A percentile compares a stretch with the other conserved stretches of the same genome.
Evolutionary conservation across 257 asterid species (phyloP).

Genomic region (Rhazya stricta): DNA sequence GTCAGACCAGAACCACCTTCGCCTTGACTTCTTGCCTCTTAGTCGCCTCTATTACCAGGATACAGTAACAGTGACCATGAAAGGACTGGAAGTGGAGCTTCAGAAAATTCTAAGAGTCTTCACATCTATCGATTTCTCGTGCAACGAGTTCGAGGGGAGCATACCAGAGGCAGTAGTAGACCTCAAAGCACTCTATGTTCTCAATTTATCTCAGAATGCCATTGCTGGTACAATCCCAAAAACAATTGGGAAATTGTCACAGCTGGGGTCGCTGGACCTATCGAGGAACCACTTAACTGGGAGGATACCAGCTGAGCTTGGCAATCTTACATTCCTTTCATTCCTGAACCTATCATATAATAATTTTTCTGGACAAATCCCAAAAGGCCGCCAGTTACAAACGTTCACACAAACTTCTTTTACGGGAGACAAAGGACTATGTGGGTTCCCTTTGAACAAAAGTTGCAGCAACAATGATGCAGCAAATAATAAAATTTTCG

Average conservation of each 20-base stretch:
- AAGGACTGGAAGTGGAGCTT: constrained; percentile 54
- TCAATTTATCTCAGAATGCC: constrained; percentile 49
- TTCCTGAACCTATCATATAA: constrained; percentile 46
- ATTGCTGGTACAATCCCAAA: constrained; percentile 44
- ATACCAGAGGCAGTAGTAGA: constrained; percentile 43
- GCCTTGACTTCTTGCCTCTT: constrained; percentile 15
- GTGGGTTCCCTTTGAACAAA: constrained; percentile 39
- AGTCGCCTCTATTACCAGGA: constrained; percentile 44
- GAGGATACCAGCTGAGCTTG: constrained; percentile 27
- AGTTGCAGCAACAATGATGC: constrained; percentile 11
- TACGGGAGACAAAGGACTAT: constrained; percentile 35
- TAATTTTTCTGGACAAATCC: constrained; percentile 39
- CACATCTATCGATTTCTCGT: constrained; percentile 41
- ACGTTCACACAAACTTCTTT: constrained; percentile 35
- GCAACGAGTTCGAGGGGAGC: constrained; percentile 39
- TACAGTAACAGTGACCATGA: constrained; percentile 40
- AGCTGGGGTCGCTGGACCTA: constrained; percentile 30
- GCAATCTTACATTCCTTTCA: constrained; percentile 40
- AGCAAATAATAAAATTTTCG: neutral
- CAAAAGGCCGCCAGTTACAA: constrained; percentile 26
- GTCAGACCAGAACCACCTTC: constrained; percentile 18
- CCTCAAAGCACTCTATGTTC: constrained; percentile 44
- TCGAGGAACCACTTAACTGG: constrained; percentile 32
- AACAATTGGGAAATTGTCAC: constrained; percentile 36
- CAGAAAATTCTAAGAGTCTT: constrained; percentile 42